Evolutionary conservation across 345 rosid species (phyloP).

Genomic region (Eucalyptus cloeziana): DNA sequence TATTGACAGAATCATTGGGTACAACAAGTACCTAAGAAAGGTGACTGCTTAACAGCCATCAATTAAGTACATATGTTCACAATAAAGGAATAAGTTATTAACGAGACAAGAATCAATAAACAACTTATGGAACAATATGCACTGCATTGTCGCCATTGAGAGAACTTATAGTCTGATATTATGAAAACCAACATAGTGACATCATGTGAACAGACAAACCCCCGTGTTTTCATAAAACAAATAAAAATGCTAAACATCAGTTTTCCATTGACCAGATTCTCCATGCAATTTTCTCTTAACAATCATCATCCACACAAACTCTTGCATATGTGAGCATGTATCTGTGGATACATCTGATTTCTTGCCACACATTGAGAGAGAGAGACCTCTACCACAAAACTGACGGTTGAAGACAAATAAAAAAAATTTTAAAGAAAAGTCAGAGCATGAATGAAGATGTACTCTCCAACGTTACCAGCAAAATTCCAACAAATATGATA

Average conservation of each 20-base stretch:
- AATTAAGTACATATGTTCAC: not conserved
- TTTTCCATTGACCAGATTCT: not conserved
- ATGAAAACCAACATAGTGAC: not conserved
- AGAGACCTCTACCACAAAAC: not conserved
- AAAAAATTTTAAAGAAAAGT: not conserved
- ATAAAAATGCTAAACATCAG: not conserved
- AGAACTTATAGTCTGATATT: not conserved
- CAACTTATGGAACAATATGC: not conserved
- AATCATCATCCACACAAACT: not conserved
- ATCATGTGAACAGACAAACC: not conserved
- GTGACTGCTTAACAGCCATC: not conserved
- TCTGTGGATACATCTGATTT: not conserved
- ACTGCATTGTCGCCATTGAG: not conserved
- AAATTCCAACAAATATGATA: not conserved
- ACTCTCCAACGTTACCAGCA: not conserved
- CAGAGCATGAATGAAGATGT: not conserved
- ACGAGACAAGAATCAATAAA: not conserved
- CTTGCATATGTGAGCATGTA: not conserved
- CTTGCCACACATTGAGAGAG: not conserved
- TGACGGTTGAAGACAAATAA: not conserved
- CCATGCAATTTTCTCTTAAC: not conserved
- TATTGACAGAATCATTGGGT: not conserved
- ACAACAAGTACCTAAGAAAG: not conserved
- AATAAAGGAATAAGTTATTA: not conserved
- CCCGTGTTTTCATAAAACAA: not conserved